These are phyloP conservation scores for Macrolepiota albuminosa DNA, from an alignment of 768 basidiomycete species.

Conservation along the genomic window DNA sequence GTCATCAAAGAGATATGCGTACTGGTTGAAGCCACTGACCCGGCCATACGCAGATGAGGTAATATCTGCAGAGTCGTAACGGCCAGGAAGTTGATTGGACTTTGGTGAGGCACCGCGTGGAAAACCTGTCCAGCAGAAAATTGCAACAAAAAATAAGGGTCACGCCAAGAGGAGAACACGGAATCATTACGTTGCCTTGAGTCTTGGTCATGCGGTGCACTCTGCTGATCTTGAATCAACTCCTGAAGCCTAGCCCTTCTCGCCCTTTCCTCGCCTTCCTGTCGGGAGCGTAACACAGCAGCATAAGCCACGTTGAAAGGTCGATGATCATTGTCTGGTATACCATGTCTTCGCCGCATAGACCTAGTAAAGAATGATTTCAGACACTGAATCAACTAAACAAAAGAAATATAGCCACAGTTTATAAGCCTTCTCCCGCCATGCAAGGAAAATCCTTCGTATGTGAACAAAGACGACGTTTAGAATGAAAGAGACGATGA, in stretches of 20 bases:
- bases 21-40: slow-evolving; percentile 10
- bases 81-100: slow-evolving; percentile 19
- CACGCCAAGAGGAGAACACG: slow-evolving; percentile 19
- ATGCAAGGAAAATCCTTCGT: slow-evolving; percentile 45
- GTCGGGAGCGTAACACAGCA: slow-evolving; percentile 53
- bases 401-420: slow-evolving; percentile 40
- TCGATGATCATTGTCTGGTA: slow-evolving; percentile 76
- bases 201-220: slow-evolving; percentile 33
- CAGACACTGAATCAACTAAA: slow-evolving; percentile 7
- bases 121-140: slow-evolving; percentile 15
- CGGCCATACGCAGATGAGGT: slow-evolving; percentile 11
- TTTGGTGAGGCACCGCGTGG: slow-evolving; percentile 17
- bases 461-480: slow-evolving; percentile 34
- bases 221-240: slow-evolving; percentile 32
- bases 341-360: slow-evolving; percentile 74
- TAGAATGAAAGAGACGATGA: slow-evolving; percentile 30
- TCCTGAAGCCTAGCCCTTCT: slow-evolving; percentile 27
- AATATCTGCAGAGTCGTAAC: slow-evolving; percentile 18
- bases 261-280: slow-evolving; percentile 42
- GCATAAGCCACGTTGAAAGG: slow-evolving; percentile 89
- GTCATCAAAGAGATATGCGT: not conserved
- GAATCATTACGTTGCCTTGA: slow-evolving; percentile 42
- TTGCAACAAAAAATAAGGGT: slow-evolving; percentile 18
- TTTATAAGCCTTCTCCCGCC: slow-evolving; percentile 61
- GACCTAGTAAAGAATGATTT: slow-evolving; percentile 36